Evolutionary conservation across 805 yeast genomes (phyloP).

Genomic region (Hanseniaspora taiwanica): DNA sequence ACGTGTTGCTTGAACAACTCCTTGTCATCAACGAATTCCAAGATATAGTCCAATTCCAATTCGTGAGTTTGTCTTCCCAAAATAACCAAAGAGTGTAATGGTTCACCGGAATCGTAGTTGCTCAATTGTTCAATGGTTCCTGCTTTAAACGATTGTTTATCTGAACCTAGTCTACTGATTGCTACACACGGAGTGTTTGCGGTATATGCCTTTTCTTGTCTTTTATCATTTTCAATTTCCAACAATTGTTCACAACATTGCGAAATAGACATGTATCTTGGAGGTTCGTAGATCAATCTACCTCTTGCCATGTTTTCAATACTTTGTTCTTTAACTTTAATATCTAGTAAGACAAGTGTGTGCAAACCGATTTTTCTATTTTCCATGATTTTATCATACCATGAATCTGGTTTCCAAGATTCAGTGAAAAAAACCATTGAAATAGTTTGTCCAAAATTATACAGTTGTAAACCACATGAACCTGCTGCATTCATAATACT

Average conservation of each 20-base stretch:
- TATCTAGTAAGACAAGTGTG: conserved; percentile 76
- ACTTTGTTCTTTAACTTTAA: conserved; percentile 94
- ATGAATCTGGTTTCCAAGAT: conserved; percentile 90
- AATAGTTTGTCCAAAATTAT: conserved; percentile 95
- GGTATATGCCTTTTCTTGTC: conserved; percentile 69
- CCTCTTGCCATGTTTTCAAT: conserved; percentile 91
- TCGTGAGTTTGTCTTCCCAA: conserved; percentile 92
- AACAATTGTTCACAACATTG: conserved; percentile 81
- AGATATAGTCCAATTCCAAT: conserved; percentile 72
- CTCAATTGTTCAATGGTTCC: conserved; percentile 70
- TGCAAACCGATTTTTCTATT: conserved; percentile 85
- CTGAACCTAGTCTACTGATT: conserved; percentile 82
- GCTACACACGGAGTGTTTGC: conserved; percentile 88
- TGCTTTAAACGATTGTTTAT: conserved; percentile 68
- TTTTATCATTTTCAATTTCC: conserved; percentile 73
- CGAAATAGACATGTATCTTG: conserved; percentile 85
- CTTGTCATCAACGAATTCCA: conserved; percentile 57
- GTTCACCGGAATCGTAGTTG: conserved; percentile 84
- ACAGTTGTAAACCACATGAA: conserved; percentile 90
- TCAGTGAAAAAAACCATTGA: conserved; percentile 93
- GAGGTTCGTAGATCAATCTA: conserved; percentile 85
- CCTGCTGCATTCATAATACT: conserved; percentile 98
- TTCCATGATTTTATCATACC: conserved; percentile 79
- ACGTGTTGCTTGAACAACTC: conserved; percentile 34
- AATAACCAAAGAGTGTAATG: conserved; percentile 81